phyloP scores from a whole-genome alignment of 306 rosid species.

The Lupinus albus region DNA sequence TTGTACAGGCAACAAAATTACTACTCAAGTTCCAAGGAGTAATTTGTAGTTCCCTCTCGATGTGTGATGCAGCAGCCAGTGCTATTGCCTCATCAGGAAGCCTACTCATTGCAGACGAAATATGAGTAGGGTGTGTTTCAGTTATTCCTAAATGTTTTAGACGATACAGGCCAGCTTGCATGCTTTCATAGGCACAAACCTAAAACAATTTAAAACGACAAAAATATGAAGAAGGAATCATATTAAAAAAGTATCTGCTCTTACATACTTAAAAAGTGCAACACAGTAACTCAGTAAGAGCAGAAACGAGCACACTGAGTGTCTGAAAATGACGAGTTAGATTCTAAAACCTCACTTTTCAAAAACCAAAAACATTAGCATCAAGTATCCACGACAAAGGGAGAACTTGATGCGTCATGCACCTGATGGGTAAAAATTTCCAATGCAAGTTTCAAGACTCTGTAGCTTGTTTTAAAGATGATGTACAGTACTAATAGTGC shows the following conservation, averaged over 20 bases:
- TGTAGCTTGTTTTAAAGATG: slow-evolving; percentile 10
- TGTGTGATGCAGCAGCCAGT: slow-evolving; percentile 97
- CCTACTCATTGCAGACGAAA: slow-evolving; percentile 92
- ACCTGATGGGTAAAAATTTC: slow-evolving; percentile 1
- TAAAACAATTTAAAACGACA: slow-evolving; percentile 40
- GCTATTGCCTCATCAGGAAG: slow-evolving; percentile 95
- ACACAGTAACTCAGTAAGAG: background rate
- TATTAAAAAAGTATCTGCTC: slow-evolving; percentile 2
- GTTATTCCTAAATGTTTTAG: slow-evolving; percentile 93
- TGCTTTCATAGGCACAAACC: slow-evolving; percentile 96
- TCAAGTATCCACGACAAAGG: slow-evolving; percentile 20
- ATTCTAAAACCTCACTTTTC: background rate
- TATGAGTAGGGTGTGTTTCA: slow-evolving; percentile 75
- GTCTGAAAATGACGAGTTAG: background rate
- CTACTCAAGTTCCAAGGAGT: slow-evolving; percentile 99
- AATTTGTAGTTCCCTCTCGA: slow-evolving; percentile 92
- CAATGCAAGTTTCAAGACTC: slow-evolving; percentile 12
- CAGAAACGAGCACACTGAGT: slow-evolving; percentile 15
- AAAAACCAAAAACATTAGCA: slow-evolving; percentile 18
- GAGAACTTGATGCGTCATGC: slow-evolving; percentile 17
- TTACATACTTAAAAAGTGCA: background rate
- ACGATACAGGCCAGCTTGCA: slow-evolving; percentile 97
- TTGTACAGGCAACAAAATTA: slow-evolving; percentile 90
- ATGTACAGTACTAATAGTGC: slow-evolving; percentile 21
- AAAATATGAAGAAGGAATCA: slow-evolving; percentile 21